Evolutionary conservation across 1,139 yeast genomes (phyloP).

Genomic region (Diutina sp.): DNA sequence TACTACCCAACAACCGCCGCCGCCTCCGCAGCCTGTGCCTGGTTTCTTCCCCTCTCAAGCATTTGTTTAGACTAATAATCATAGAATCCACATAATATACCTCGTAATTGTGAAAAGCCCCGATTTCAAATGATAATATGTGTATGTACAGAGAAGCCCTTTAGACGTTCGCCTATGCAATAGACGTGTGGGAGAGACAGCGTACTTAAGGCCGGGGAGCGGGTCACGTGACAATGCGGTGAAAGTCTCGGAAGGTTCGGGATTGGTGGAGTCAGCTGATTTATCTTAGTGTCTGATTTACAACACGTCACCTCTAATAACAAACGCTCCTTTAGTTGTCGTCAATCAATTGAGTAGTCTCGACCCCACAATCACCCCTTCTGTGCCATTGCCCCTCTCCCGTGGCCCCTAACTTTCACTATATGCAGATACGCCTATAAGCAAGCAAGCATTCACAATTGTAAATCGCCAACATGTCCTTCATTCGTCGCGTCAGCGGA

Average conservation of each 20-base stretch:
- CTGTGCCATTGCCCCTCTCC: too few species aligned
- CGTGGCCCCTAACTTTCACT: not conserved
- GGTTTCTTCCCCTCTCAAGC: constrained; percentile 1
- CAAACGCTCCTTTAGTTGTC: too few species aligned
- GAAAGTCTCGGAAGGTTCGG: too few species aligned
- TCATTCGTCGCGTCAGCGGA: constrained; percentile 25
- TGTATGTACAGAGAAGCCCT: not conserved
- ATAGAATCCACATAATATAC: not conserved
- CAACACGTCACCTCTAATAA: too few species aligned
- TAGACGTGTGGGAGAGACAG: not conserved
- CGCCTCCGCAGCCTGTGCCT: not conserved
- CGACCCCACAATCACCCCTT: too few species aligned
- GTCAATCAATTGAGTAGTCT: too few species aligned
- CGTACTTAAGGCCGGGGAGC: too few species aligned
- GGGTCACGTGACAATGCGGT: too few species aligned
- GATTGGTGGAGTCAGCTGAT: too few species aligned
- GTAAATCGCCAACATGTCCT: not conserved
- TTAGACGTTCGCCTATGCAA: not conserved
- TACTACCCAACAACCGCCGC: not conserved
- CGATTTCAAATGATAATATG: not conserved
- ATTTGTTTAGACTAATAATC: not conserved
- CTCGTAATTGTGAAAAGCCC: too few species aligned
- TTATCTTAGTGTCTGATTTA: too few species aligned
- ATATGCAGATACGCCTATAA: not conserved
- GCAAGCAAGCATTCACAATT: not conserved